These are phyloP conservation scores for Scheffersomyces lignicola DNA, from an alignment of 1,139 yeast species.

Conservation along the genomic window DNA sequence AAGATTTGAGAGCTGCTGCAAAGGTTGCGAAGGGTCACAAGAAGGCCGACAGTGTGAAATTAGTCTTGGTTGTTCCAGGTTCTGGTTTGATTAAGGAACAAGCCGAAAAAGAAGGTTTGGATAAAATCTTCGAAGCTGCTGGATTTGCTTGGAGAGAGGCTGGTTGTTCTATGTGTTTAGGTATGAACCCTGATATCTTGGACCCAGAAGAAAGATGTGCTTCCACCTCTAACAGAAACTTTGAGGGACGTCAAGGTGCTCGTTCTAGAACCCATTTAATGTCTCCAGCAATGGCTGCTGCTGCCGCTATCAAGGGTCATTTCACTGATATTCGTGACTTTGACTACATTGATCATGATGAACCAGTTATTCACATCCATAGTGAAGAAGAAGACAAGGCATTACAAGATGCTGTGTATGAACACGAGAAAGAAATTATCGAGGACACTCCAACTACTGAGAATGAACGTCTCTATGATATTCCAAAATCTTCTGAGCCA, in stretches of 20 bases:
- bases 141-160: constrained; percentile 99
- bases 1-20: constrained; percentile 95
- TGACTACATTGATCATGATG: constrained; percentile 58
- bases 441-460: constrained; percentile 33
- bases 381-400: constrained; percentile 52
- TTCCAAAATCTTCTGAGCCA: constrained; percentile 36
- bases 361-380: constrained; percentile 61
- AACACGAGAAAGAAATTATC: constrained; percentile 63
- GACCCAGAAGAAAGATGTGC: constrained; percentile 97
- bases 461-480: constrained; percentile 56
- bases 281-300: constrained; percentile 99
- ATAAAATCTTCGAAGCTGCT: constrained; percentile 85
- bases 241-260: constrained; percentile 99
- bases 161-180: constrained; percentile 98
- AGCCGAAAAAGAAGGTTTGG: constrained; percentile 94
- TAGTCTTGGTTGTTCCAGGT: constrained; percentile 94
- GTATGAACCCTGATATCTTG: constrained; percentile 98
- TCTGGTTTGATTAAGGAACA: constrained; percentile 91
- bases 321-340: constrained; percentile 87
- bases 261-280: constrained; percentile 92
- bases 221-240: constrained; percentile 96
- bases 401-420: constrained; percentile 67
- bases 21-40: constrained; percentile 87
- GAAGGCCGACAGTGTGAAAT: constrained; percentile 76
- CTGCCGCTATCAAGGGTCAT: constrained; percentile 92